These are phyloP conservation scores for Carex pumila DNA, from an alignment of 176 grass and related monocot genomes.

Conservation along the genomic window DNA sequence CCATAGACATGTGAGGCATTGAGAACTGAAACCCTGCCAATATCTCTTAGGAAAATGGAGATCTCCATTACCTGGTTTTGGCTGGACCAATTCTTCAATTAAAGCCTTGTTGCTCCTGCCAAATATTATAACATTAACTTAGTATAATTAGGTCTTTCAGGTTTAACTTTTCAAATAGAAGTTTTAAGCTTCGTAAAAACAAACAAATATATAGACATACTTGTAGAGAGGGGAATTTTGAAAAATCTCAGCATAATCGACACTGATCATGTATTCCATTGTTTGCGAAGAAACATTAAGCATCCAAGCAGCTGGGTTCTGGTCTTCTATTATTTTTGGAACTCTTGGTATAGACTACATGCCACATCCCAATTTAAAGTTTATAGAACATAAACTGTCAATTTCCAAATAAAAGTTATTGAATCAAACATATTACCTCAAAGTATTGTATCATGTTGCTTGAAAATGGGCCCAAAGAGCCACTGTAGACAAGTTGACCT, in stretches of 20 bases:
- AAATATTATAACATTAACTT: slow-evolving; percentile 14
- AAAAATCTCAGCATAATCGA: slow-evolving; percentile 70
- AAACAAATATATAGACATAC: slow-evolving; percentile 27
- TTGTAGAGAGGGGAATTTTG: slow-evolving; percentile 53
- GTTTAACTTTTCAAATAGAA: background rate
- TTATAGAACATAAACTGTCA: background rate
- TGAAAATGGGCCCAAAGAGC: slow-evolving; percentile 63
- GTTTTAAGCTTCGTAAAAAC: background rate
- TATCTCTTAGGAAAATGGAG: slow-evolving; percentile 57
- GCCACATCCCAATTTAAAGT: slow-evolving; percentile 18
- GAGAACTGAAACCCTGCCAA: slow-evolving; percentile 50
- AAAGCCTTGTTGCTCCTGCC: slow-evolving; percentile 62
- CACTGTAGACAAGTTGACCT: slow-evolving; percentile 73
- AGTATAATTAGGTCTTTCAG: background rate
- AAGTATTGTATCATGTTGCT: slow-evolving; percentile 85
- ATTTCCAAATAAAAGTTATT: background rate
- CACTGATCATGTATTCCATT: slow-evolving; percentile 58
- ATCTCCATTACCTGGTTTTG: slow-evolving; percentile 38
- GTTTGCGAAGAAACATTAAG: slow-evolving; percentile 61
- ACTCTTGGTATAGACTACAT: slow-evolving; percentile 73
- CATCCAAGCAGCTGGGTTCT: slow-evolving; percentile 91
- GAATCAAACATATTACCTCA: slow-evolving; percentile 42
- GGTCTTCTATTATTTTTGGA: slow-evolving; percentile 56
- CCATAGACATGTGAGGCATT: slow-evolving; percentile 80
- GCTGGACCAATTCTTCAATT: slow-evolving; percentile 50